Percentiles rank a stretch among this genome's conserved stretches.
Conservation (phyloP, 2,329 filamentous ascomycete species). For the Trichoderma polysporum region DNA sequence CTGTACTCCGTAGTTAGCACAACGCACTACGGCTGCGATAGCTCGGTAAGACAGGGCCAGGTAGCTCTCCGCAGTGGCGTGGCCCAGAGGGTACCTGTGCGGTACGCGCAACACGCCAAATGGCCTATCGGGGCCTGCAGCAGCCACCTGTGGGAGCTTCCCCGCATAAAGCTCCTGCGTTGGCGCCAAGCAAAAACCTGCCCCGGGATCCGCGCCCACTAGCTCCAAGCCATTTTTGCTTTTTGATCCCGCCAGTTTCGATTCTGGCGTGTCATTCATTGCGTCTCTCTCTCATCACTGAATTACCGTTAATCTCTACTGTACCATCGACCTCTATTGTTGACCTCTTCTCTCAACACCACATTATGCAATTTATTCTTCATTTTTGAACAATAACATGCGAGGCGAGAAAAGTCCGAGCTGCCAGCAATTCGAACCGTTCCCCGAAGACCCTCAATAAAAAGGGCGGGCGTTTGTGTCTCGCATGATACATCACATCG, state of each 20-base stretch:
- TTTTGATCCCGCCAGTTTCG: background rate
- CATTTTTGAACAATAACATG: background rate
- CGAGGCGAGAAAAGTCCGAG: background rate
- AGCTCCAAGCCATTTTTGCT: constrained; percentile 13
- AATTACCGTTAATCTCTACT: too few relatives aligned
- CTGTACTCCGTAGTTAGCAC: background rate
- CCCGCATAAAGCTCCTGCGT: constrained; percentile 22
- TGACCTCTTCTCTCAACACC: too few relatives aligned
- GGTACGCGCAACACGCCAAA: background rate
- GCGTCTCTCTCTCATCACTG: background rate
- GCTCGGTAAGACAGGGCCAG: background rate
- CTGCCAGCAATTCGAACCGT: background rate
- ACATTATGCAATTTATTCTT: too few relatives aligned
- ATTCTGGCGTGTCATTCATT: too few relatives aligned
- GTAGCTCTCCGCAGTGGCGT: background rate
- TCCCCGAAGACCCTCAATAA: too few relatives aligned
- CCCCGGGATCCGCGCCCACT: constrained; percentile 19
- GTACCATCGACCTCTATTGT: too few relatives aligned
- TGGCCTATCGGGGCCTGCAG: constrained; percentile 5
- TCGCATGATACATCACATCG: background rate
- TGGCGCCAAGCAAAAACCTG: constrained; percentile 20
- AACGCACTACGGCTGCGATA: background rate
- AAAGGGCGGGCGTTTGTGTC: too few relatives aligned
- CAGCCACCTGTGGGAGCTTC: constrained; percentile 17
- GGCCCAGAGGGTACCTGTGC: background rate